phyloP scores from a whole-genome alignment of 768 basidiomycete species.

The Leucocoprinus birnbaumii region DNA sequence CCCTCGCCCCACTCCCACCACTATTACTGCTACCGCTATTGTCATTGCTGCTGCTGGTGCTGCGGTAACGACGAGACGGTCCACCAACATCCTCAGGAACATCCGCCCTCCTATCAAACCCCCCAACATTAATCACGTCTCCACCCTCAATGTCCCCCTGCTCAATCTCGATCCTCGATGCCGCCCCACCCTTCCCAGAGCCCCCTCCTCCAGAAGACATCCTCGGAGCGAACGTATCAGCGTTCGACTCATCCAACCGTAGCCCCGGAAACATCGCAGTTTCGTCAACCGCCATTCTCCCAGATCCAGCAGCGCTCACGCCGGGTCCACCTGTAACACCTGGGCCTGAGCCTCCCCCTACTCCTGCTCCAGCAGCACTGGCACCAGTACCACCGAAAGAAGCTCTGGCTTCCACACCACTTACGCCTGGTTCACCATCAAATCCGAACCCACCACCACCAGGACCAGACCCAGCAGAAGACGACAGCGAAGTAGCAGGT shows the following conservation, averaged over 20 bases:
- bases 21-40: background rate
- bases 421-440: slow-evolving; percentile 16
- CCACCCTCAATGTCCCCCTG: slow-evolving; percentile 5
- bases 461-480: slow-evolving; percentile 15
- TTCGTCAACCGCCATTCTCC: slow-evolving; percentile 13
- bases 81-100: slow-evolving; percentile 9
- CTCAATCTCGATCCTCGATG: slow-evolving; percentile 5
- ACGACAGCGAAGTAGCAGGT: slow-evolving; percentile 35
- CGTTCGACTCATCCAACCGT: slow-evolving; percentile 8
- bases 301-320: too few relatives aligned
- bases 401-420: slow-evolving; percentile 5
- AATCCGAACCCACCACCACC: slow-evolving; percentile 5
- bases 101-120: slow-evolving; percentile 1
- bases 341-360: too few relatives aligned
- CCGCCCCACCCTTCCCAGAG: background rate
- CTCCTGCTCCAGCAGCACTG: slow-evolving; percentile 20
- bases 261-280: background rate
- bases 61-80: background rate
- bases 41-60: too few relatives aligned
- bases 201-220: too few relatives aligned
- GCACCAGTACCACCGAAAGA: slow-evolving; percentile 6
- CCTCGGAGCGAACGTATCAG: background rate
- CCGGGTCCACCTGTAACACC: too few relatives aligned
- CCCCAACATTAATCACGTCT: background rate
- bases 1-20: slow-evolving; percentile 4